These are phyloP conservation scores for Entomortierella chlamydospora DNA, from an alignment of 192 early-diverging fungal genomes.

Conservation along the genomic window DNA sequence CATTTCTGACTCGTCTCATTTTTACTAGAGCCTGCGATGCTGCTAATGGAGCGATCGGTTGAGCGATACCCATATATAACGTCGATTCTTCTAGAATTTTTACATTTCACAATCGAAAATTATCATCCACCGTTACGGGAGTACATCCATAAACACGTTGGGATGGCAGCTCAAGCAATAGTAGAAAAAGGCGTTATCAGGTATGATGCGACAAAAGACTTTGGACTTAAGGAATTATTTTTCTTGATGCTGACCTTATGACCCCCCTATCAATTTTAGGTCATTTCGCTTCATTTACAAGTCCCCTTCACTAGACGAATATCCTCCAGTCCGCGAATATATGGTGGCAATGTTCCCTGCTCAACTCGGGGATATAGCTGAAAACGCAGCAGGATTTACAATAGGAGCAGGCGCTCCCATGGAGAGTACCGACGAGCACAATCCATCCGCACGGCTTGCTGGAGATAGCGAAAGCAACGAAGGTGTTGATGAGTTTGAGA, in stretches of 20 bases:
- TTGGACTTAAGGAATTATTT: background rate
- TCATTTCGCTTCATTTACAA: conserved; percentile 48
- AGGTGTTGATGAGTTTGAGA: conserved; percentile 32
- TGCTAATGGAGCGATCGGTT: conserved; percentile 76
- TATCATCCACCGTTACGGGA: conserved; percentile 65
- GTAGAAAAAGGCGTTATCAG: conserved; percentile 73
- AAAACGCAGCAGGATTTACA: conserved; percentile 2
- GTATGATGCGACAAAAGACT: conserved; percentile 24
- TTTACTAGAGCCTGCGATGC: conserved; percentile 75
- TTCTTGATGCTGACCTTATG: background rate
- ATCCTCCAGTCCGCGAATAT: conserved; percentile 21
- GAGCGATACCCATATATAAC: conserved; percentile 75
- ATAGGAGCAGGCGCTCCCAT: conserved; percentile 12
- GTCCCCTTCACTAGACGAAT: conserved; percentile 51
- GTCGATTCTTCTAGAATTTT: conserved; percentile 75
- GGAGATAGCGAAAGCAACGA: conserved; percentile 3
- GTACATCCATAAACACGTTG: conserved; percentile 62
- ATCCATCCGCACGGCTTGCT: background rate
- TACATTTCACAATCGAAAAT: conserved; percentile 68
- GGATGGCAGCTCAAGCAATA: conserved; percentile 66
- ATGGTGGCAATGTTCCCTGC: conserved; percentile 26
- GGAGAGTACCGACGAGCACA: conserved; percentile 18
- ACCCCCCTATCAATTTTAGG: conserved; percentile 1
- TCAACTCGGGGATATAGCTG: conserved; percentile 23
- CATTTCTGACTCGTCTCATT: background rate